Conservation (phyloP, 768 basidiomycete genomes). For the Suillus cothurnatus region DNA sequence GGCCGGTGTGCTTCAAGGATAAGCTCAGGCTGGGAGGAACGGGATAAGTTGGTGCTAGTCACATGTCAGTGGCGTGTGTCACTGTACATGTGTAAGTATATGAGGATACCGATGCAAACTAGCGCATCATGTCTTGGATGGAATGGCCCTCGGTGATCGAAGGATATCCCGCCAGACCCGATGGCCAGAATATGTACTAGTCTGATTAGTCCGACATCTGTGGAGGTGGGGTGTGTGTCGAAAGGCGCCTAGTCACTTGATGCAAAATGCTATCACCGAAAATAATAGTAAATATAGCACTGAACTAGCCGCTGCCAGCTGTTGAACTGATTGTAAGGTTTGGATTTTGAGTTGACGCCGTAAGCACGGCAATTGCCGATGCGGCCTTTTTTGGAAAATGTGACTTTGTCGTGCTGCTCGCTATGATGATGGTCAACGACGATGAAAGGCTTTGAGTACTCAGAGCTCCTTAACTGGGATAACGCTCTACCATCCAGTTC, state of each 20-base stretch:
- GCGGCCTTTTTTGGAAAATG: background rate
- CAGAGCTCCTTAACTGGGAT: constrained; percentile 1
- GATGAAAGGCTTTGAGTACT: background rate
- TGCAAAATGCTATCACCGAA: background rate
- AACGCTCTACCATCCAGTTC: background rate
- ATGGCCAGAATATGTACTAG: background rate
- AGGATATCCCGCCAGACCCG: background rate
- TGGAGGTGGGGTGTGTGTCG: background rate
- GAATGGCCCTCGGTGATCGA: background rate
- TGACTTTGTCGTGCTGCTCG: constrained; percentile 2
- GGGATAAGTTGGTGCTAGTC: background rate
- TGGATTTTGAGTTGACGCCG: background rate
- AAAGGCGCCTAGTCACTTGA: background rate
- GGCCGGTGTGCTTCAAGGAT: background rate
- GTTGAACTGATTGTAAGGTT: background rate
- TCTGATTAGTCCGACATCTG: background rate
- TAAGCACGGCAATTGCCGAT: constrained; percentile 2
- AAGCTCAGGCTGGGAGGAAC: background rate
- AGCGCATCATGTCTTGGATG: background rate
- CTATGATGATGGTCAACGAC: background rate
- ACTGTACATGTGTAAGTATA: background rate
- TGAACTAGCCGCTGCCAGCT: no score
- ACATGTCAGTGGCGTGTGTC: background rate
- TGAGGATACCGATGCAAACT: background rate
- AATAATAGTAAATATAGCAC: background rate